Base-by-base conservation (phyloP, 352 stramenopile species). In the Pythium scleroteichum region DNA sequence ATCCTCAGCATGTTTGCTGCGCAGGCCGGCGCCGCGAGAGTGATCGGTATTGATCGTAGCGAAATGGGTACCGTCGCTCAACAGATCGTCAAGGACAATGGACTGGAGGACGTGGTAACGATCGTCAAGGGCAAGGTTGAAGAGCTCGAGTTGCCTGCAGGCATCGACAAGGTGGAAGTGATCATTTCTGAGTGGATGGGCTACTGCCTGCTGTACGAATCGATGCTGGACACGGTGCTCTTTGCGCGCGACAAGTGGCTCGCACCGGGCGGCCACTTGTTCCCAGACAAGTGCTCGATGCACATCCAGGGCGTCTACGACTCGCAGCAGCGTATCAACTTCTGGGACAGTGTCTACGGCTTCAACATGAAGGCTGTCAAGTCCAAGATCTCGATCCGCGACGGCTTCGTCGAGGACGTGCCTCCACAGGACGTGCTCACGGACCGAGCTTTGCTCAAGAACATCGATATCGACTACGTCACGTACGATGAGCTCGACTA, bases 101-200 rank as follows among this genome's bases (percentile, higher is more conserved):
- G 88, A 17, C 94, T 99, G 40, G 77, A 69, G 39, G 71, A 90
- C 56, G 62, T 86, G 7, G 85, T 99, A 42, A 98, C 94, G 6
- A 83, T 99, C 42, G 91, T 99, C 39, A 86, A 94, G 50, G 94
- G 95, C 59, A 99, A 99, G 67, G 85, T 98, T 38, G 92, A 96
- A 70, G 88, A 97, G 61, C 83, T 97, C n/a, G 82, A 97, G 52
- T 73, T 99, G 16, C 95, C 95, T 0, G 44, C 38, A 6, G 58
- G 58, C 40, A 90, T 99, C 27, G 75, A 94, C 45, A 96, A 98
- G 66, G 97, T 99, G 33, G 98, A 99, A 71, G 97, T 99, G 58
- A 99, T 99, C 52, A 97, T 99, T 52, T 99, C 94, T 9, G 97
- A 99, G 81, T 99, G 96, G 94, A 99, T 99, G 98, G 86, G 86